Percentiles rank a stretch among this genome's conserved stretches.
Evolutionary conservation across 2,329 filamentous ascomycete genomes (phyloP).

Genomic region (Ceratocystis albifundus): DNA sequence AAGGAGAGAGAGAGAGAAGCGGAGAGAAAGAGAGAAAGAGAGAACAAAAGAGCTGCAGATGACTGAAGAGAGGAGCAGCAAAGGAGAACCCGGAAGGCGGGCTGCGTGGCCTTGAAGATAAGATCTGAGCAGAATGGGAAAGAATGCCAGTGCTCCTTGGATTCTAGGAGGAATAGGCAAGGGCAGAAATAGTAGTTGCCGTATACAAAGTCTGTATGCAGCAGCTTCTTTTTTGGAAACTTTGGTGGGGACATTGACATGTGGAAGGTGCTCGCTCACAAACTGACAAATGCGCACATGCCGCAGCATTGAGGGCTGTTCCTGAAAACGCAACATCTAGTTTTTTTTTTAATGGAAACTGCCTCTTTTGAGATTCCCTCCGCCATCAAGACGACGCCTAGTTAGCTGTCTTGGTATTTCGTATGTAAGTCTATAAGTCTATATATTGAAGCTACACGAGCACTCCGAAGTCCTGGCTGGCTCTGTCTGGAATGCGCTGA

Average conservation of each 20-base stretch:
- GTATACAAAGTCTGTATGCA: background rate
- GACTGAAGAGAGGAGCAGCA: background rate
- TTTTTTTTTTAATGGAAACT: background rate
- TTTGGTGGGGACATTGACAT: background rate
- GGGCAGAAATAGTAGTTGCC: constrained; percentile 7
- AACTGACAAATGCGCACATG: background rate
- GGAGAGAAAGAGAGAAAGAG: background rate
- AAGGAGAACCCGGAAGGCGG: background rate
- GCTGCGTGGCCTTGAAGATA: constrained; percentile 10
- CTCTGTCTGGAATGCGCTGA: background rate
- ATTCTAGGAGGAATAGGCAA: constrained; percentile 10
- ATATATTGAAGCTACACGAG: constrained; percentile 4
- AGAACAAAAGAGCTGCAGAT: background rate
- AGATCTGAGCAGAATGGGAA: constrained; percentile 6
- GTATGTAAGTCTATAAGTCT: background rate
- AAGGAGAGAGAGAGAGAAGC: too few relatives aligned
- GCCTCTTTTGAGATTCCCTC: background rate
- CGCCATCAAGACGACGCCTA: background rate
- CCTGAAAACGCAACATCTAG: background rate
- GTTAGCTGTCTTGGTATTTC: background rate
- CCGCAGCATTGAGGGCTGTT: background rate
- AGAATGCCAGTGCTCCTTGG: constrained; percentile 9
- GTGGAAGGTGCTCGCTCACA: background rate
- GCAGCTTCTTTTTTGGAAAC: constrained; percentile 1
- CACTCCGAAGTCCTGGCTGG: background rate